Conservation (phyloP, 768 basidiomycete species). For the Boletus rubescentipes region DNA sequence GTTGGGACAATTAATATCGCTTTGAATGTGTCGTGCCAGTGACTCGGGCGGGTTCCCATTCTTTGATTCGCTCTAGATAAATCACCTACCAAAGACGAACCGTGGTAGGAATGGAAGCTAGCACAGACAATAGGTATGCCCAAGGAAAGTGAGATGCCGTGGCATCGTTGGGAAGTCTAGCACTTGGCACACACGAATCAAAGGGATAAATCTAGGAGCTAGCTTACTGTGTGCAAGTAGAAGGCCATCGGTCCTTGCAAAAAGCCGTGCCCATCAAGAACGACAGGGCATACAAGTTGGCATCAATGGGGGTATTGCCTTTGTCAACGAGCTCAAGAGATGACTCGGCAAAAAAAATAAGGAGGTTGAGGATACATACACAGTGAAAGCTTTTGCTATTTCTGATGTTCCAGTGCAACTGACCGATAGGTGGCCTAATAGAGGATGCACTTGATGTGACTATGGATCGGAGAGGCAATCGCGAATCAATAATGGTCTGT, state of each 20-base stretch:
- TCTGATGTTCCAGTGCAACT: neutral
- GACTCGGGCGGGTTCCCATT: neutral
- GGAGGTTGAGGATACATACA: neutral
- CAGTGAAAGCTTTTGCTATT: conserved; percentile 2
- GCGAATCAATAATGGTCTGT: conserved; percentile 8
- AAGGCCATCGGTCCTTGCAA: neutral
- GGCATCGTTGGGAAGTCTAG: neutral
- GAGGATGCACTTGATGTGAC: conserved; percentile 1
- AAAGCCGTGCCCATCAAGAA: neutral
- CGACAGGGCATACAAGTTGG: neutral
- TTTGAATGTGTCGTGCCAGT: neutral
- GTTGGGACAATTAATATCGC: neutral
- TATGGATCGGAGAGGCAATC: conserved; percentile 7
- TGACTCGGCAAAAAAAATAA: neutral
- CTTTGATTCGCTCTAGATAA: conserved; percentile 7
- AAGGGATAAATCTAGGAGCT: neutral
- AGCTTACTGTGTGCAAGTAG: neutral
- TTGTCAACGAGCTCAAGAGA: conserved; percentile 1
- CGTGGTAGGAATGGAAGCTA: conserved; percentile 11
- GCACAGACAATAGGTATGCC: neutral
- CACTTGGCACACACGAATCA: neutral
- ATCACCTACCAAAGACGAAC: conserved; percentile 9
- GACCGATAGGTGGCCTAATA: neutral
- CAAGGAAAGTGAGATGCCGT: neutral
- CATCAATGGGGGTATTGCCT: neutral